Conservation (phyloP, 2,329 filamentous ascomycete species). For the Xylaria hypoxylon region DNA sequence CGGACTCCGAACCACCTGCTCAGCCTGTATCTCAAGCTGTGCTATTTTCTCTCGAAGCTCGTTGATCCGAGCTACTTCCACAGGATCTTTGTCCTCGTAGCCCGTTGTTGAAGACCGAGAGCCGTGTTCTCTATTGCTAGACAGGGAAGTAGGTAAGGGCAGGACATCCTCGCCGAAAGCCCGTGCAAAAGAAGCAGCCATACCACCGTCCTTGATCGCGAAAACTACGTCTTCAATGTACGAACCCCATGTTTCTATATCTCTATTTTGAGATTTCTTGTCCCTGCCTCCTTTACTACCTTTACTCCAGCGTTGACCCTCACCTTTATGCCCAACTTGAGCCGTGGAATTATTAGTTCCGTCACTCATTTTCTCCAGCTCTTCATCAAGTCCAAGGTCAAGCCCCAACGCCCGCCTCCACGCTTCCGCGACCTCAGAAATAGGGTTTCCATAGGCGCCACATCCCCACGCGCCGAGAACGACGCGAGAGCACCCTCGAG, state of each 20-base stretch:
- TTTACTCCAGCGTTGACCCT: conserved; percentile 30
- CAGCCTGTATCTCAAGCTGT: conserved; percentile 45
- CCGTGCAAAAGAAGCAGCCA: conserved; percentile 64
- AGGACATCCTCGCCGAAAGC: conserved; percentile 59
- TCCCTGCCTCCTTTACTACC: conserved; percentile 10
- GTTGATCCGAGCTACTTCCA: conserved; percentile 27
- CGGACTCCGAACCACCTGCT: conserved; percentile 44
- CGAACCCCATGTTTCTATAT: conserved; percentile 53
- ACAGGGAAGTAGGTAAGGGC: conserved; percentile 44
- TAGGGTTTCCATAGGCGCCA: conserved; percentile 72
- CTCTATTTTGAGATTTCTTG: conserved; percentile 21
- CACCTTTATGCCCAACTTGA: neutral
- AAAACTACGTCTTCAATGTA: conserved; percentile 66
- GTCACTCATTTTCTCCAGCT: neutral
- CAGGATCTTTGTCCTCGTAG: conserved; percentile 38
- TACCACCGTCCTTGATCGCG: conserved; percentile 64
- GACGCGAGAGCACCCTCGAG: conserved; percentile 60
- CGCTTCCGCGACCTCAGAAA: conserved; percentile 66
- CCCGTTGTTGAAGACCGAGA: conserved; percentile 29
- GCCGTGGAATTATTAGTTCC: neutral
- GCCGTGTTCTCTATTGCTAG: conserved; percentile 33
- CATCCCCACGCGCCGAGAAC: conserved; percentile 75
- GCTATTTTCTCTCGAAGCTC: conserved; percentile 49
- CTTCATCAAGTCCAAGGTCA: neutral
- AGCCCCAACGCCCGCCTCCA: conserved; percentile 61